Percentiles rank a stretch among this genome's conserved stretches.
Conservation (phyloP, 495 filamentous ascomycete species). For the Ascobolus immersus region DNA sequence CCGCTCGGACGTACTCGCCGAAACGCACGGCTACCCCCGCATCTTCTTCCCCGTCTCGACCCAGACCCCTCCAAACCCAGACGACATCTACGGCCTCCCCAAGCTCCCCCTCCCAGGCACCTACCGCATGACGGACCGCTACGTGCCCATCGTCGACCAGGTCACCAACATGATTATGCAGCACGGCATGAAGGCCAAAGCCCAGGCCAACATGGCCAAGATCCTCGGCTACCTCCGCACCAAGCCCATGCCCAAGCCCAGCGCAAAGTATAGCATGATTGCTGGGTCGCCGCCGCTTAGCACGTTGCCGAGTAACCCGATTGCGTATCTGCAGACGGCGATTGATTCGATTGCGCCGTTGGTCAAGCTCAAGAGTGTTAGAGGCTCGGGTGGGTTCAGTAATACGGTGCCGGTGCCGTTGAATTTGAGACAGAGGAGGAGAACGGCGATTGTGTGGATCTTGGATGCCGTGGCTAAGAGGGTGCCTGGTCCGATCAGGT, state of each 20-base stretch:
- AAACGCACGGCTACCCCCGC: constrained; percentile 1
- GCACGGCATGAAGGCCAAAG: constrained; percentile 54
- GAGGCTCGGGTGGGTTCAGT: constrained; percentile 57
- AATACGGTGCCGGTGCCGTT: constrained; percentile 66
- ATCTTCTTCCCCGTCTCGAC: constrained; percentile 8
- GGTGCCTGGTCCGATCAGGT: constrained; percentile 31
- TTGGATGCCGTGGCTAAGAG: constrained; percentile 45
- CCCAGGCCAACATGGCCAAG: constrained; percentile 30
- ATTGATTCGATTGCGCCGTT: constrained; percentile 90
- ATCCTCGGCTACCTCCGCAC: constrained; percentile 78
- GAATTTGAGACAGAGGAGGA: constrained; percentile 41
- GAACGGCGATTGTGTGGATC: constrained; percentile 66
- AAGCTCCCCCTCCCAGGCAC: constrained; percentile 32
- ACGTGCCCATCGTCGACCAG: constrained; percentile 59
- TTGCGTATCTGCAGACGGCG: constrained; percentile 58
- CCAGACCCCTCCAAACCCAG: constrained; percentile 17
- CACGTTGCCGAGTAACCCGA: constrained; percentile 51
- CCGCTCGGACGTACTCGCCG: not conserved
- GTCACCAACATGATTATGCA: constrained; percentile 74
- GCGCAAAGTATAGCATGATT: constrained; percentile 41
- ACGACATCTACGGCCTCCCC: constrained; percentile 53
- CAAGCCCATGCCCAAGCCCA: constrained; percentile 43
- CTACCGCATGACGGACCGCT: constrained; percentile 43
- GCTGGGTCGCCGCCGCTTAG: constrained; percentile 42
- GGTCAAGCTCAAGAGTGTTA: constrained; percentile 45